Conservation (phyloP, 2,329 filamentous ascomycete species). For the Penicillium sp. region DNA sequence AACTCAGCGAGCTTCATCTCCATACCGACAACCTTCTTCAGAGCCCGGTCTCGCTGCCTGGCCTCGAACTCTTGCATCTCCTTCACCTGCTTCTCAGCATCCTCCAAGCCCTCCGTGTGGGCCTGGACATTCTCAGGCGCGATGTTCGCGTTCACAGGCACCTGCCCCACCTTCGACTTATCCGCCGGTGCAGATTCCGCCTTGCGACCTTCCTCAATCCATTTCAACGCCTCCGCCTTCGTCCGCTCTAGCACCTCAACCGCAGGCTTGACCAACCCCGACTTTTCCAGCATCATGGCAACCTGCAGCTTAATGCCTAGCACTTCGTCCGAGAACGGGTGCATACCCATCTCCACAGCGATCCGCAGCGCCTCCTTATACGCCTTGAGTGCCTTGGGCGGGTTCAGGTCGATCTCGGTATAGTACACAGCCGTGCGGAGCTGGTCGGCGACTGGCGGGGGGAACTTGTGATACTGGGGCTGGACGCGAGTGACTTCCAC, state of each 20-base stretch:
- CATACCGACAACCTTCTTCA: constrained; percentile 74
- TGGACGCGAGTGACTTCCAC: constrained; percentile 46
- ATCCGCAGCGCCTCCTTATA: constrained; percentile 78
- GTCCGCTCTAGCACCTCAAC: constrained; percentile 79
- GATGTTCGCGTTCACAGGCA: constrained; percentile 22
- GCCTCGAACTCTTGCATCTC: constrained; percentile 33
- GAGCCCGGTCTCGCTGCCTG: constrained; percentile 62
- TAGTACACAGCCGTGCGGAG: constrained; percentile 86
- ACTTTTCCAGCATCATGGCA: constrained; percentile 76
- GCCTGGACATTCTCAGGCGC: constrained; percentile 25
- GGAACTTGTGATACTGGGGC: constrained; percentile 47
- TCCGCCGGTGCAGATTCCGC: constrained; percentile 19
- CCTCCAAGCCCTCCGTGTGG: constrained; percentile 25
- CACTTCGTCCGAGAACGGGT: constrained; percentile 88
- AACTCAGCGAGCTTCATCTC: constrained; percentile 83
- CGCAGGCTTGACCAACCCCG: constrained; percentile 68
- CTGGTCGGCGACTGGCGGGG: constrained; percentile 53
- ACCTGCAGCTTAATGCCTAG: constrained; percentile 85
- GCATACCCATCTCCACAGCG: constrained; percentile 73
- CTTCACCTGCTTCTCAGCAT: constrained; percentile 26
- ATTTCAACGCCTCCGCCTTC: constrained; percentile 63
- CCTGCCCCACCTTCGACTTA: constrained; percentile 18
- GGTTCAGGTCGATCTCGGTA: constrained; percentile 73
- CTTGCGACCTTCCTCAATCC: constrained; percentile 34
- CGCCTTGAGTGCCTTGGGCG: constrained; percentile 75